Evolutionary conservation across 495 filamentous ascomycete genomes (phyloP).

Genomic region (Penicillium angulare): DNA sequence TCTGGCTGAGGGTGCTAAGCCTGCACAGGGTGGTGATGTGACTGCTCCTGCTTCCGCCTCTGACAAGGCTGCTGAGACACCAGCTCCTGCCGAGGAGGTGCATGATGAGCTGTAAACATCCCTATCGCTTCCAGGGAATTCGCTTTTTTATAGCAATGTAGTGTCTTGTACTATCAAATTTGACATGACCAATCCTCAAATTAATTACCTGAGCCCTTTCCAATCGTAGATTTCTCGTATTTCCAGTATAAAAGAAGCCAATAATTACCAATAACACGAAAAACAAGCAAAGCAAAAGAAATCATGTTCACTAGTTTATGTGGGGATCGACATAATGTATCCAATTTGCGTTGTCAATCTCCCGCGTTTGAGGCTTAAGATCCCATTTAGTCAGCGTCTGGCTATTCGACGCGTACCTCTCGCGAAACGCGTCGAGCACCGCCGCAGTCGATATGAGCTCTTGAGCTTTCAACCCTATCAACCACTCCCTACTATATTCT

Average conservation of each 20-base stretch:
- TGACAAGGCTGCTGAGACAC: constrained; percentile 26
- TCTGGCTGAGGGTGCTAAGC: constrained; percentile 41
- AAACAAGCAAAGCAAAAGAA: too few species aligned
- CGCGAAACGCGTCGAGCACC: constrained; percentile 18
- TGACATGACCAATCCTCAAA: neutral
- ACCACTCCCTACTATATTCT: too few species aligned
- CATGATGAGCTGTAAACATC: constrained; percentile 46
- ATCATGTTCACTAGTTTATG: neutral
- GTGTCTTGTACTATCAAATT: constrained; percentile 18
- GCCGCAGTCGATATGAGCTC: too few species aligned
- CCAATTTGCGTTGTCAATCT: too few species aligned
- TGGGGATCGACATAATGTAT: too few species aligned
- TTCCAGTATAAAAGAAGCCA: too few species aligned
- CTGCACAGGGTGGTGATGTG: constrained; percentile 30
- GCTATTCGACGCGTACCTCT: constrained; percentile 14
- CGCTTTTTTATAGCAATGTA: constrained; percentile 9
- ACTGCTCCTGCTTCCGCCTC: constrained; percentile 19
- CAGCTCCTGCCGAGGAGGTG: constrained; percentile 28
- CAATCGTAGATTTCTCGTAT: too few species aligned
- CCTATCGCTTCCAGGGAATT: constrained; percentile 9
- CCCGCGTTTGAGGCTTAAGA: too few species aligned
- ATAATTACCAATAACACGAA: too few species aligned
- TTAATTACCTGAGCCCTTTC: too few species aligned
- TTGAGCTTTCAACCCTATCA: too few species aligned
- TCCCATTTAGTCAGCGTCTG: constrained; percentile 8